Percentiles rank a stretch among this genome's conserved stretches.
Evolutionary conservation across 169 alveolate genomes (phyloP).

Genomic region (Plasmodium fragile): DNA sequence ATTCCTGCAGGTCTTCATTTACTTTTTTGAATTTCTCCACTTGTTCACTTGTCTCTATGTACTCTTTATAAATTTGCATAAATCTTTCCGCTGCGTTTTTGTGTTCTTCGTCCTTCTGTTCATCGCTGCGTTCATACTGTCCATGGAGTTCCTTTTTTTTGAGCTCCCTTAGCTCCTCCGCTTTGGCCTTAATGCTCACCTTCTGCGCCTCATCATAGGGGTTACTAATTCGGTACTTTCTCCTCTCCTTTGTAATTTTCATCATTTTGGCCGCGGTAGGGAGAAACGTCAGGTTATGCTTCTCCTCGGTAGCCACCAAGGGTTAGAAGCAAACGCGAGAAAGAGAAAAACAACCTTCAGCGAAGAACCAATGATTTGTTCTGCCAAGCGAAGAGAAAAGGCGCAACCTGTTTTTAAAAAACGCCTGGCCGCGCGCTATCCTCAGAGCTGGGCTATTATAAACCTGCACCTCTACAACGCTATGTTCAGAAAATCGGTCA

Average conservation of each 20-base stretch:
- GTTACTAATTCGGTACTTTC: constrained; percentile 41
- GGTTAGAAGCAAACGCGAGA: not conserved
- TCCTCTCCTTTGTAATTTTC: constrained; percentile 66
- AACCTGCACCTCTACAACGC: not conserved
- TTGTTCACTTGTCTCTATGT: constrained; percentile 36
- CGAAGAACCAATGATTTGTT: not conserved
- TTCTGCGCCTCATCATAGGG: constrained; percentile 61
- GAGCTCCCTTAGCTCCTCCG: constrained; percentile 1
- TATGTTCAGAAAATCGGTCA: not conserved
- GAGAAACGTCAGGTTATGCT: not conserved
- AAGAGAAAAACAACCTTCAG: not conserved
- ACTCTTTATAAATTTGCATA: constrained; percentile 32
- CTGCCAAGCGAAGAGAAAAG: not conserved
- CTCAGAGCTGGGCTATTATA: not conserved
- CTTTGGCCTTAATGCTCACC: not conserved
- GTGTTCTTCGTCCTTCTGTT: not conserved
- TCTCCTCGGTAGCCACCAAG: not conserved
- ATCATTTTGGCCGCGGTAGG: constrained; percentile 9
- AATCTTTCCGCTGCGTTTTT: constrained; percentile 26
- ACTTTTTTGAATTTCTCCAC: constrained; percentile 33
- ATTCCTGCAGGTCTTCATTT: constrained; percentile 49
- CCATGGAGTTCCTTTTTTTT: not conserved
- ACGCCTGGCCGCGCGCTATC: not conserved
- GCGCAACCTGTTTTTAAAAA: not conserved
- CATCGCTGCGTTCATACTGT: not conserved